A percentile compares a stretch with the other conserved stretches of the same genome.
phyloP scores from a whole-genome alignment of 2,329 filamentous ascomycete species.

The Neocatenulostroma microsporum region DNA sequence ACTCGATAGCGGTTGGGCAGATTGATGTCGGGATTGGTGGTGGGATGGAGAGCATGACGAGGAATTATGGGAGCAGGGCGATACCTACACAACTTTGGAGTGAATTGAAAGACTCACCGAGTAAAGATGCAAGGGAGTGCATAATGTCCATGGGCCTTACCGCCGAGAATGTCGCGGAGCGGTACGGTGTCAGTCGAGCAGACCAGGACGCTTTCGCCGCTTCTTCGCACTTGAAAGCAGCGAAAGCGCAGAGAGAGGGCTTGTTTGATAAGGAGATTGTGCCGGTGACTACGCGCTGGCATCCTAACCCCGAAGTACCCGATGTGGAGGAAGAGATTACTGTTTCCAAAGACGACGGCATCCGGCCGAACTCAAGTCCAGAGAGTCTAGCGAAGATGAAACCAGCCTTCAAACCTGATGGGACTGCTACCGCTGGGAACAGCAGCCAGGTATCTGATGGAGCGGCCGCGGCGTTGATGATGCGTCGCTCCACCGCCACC shows the following conservation, averaged over 20 bases:
- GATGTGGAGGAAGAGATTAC: conserved; percentile 51
- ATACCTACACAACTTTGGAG: conserved; percentile 79
- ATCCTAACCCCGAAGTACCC: conserved; percentile 51
- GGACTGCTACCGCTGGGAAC: conserved; percentile 79
- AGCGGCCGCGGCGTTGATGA: conserved; percentile 73
- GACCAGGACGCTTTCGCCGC: conserved; percentile 82
- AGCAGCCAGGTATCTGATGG: conserved; percentile 79
- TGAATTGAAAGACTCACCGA: conserved; percentile 54
- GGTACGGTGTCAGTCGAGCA: conserved; percentile 63
- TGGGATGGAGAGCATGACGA: conserved; percentile 94
- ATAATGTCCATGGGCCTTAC: conserved; percentile 93
- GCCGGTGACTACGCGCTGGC: conserved; percentile 64
- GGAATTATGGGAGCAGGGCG: conserved; percentile 78
- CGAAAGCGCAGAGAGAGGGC: conserved; percentile 59
- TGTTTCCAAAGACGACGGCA: conserved; percentile 73
- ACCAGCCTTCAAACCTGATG: conserved; percentile 71
- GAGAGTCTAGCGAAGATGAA: conserved; percentile 73
- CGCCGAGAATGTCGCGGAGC: conserved; percentile 73
- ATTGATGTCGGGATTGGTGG: conserved; percentile 71
- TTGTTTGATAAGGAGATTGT: conserved; percentile 73
- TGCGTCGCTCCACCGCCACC: conserved; percentile 72
- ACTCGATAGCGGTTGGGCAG: conserved; percentile 65
- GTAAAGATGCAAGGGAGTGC: conserved; percentile 70
- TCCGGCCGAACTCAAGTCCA: conserved; percentile 57
- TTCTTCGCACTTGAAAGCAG: conserved; percentile 64